Base-by-base conservation (phyloP, 805 yeast species). In the Lachancea meyersii region DNA sequence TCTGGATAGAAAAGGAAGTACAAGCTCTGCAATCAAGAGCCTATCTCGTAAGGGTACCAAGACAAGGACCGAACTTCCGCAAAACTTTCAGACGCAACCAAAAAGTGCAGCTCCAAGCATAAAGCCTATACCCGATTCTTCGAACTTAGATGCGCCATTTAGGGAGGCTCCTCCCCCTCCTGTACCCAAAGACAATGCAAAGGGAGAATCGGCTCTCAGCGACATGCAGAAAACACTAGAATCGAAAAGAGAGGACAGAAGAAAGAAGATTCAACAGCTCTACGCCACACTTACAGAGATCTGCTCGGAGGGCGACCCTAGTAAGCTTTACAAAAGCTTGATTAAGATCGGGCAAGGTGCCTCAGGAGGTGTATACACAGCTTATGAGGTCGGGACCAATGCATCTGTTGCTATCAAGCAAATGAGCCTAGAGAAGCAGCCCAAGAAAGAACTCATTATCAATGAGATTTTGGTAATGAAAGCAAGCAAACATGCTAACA, bases 301-400 rank as follows among this genome's bases (percentile, higher is more conserved):
- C 37, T 91, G 96, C 56, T 73, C 87, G 1, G 79, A 77, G 24
- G 93, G 89, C 6, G 94, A 93, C 64, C 98, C 98, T 10, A 76
- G 79, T 24, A 70, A 69, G 41, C 60, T 75, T 38, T 93, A 86
- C 63, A 69, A 71, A 35, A 80, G 79, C 56, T 70, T 91, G 48
- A 73, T 76, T 30, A 89, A 91, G 62, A 82, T 93, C 49, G 99
- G 99, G 1, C 98, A 93, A 67, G 98, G 99, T 57, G 98, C 98
- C 0, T 82, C 94, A 13, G 99, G 98, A 42, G 95, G 95, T 31
- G 99, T 93, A 23, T 93, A 82, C 56, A 86, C 93, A 23, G 97
- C 97, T 0, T 77, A 80, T 53, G 84, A 80, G 50, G 58, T 65
- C 26, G 72, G 73, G 14, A 71, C 72, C 18, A 70, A 71, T 43